Evolutionary conservation across 2,329 filamentous ascomycete genomes (phyloP), one percentile per base, ranked within the genome.

Genomic region (Ophiocordyceps camponoti-saundersi): DNA sequence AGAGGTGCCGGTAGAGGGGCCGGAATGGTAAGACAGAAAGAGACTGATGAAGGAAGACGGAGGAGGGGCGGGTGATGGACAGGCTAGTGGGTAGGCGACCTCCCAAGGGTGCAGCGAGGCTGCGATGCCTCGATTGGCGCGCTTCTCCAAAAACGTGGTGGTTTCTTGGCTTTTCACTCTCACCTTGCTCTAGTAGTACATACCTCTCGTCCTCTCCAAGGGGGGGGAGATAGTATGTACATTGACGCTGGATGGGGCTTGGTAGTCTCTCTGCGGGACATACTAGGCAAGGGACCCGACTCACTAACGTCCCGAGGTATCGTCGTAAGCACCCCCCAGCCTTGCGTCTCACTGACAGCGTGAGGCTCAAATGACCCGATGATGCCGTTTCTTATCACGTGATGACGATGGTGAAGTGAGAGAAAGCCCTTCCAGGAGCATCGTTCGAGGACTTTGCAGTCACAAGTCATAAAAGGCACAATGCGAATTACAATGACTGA

Each of bases 41-140:
- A 29, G 26, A 29, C 7, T 29, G 26, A 29, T 29, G 26, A 29
- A 29, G 26, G 26, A 29, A 29, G 26, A 29, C 7, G 26, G 26
- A 26, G 4, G 26, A 26, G 4, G 23, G 23, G 23, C 4, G 23
- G 8, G 23, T 26, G 4, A 5, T 29, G 26, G 26, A 29, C 8
- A 29, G 26, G 26, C 11, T 29, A 20, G 36, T 7, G 2, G 18
- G 16, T n/a, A 15, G 36, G 36, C 36, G 36, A 16, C 36, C 36
- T 40, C 36, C 36, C 16, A 40, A n/a, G 32, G 36, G 47, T 49
- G 49, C 48, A 46, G 46, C 49, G 48, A 53, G 49, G 50, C 50
- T 51, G 48, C 47, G 50, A 46, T 47, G 36, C 42, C 32, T 47
- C 41, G n/a, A 42, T 42, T 15, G 40, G 40, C 40, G 40, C 36